Evolutionary conservation across 1,284 basidiomycete genomes (phyloP).

Genomic region (Rhodotorula sp.): DNA sequence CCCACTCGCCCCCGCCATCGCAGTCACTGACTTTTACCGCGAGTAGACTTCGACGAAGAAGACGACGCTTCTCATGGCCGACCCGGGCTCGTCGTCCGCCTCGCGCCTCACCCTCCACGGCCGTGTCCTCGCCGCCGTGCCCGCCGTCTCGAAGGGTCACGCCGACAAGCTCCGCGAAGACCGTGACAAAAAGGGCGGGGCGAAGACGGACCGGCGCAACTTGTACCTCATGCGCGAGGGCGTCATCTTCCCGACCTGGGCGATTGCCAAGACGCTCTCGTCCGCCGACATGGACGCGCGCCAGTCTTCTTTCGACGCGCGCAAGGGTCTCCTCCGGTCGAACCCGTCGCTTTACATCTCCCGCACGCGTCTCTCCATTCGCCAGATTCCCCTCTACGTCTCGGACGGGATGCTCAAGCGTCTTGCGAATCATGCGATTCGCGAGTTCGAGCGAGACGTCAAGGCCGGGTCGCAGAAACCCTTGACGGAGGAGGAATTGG

Average conservation of each 20-base stretch:
- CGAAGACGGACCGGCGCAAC: constrained; percentile 93
- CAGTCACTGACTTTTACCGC: not conserved
- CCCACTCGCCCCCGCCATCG: constrained; percentile 6
- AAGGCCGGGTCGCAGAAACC: constrained; percentile 61
- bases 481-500: constrained; percentile 71
- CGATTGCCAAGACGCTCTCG: constrained; percentile 67
- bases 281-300: constrained; percentile 77
- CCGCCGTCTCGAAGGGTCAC: constrained; percentile 84
- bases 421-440: constrained; percentile 75
- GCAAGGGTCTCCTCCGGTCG: constrained; percentile 72
- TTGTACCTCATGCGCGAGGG: constrained; percentile 95
- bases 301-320: constrained; percentile 74
- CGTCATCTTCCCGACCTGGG: constrained; percentile 81
- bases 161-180: constrained; percentile 83
- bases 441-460: constrained; percentile 77
- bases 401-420: constrained; percentile 86
- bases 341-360: constrained; percentile 95
- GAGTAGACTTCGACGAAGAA: constrained; percentile 37
- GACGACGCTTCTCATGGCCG: constrained; percentile 80
- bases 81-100: constrained; percentile 83
- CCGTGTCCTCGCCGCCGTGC: constrained; percentile 82
- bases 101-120: constrained; percentile 85
- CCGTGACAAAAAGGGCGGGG: constrained; percentile 68
- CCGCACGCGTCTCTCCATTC: constrained; percentile 86
- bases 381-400: constrained; percentile 85